Conservation (phyloP, 441 rosid species). For the Adansonia grandidieri region DNA sequence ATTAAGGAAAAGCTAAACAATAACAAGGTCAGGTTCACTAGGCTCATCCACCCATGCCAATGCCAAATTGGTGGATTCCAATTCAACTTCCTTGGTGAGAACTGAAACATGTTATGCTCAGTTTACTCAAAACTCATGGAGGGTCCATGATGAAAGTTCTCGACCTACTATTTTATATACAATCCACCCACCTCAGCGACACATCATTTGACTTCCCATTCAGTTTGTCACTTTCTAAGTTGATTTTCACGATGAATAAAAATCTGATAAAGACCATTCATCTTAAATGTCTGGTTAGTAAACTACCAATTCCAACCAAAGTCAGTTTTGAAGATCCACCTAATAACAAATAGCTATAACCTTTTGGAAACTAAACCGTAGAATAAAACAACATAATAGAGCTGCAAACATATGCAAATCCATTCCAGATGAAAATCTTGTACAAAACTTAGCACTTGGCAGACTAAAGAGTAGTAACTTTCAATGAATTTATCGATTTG, state of each 20-base stretch:
- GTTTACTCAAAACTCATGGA: neutral
- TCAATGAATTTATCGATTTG: too few relatives aligned
- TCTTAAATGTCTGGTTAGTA: neutral
- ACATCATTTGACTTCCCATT: neutral
- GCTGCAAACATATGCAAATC: neutral
- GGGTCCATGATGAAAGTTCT: neutral
- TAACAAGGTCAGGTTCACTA: neutral
- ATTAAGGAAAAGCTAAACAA: neutral
- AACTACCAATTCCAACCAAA: neutral
- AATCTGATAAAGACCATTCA: slow-evolving; percentile 16
- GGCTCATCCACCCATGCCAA: neutral
- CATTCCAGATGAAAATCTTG: neutral
- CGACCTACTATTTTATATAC: neutral
- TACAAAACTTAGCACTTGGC: neutral
- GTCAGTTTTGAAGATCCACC: slow-evolving; percentile 9
- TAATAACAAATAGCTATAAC: neutral
- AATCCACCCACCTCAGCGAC: neutral
- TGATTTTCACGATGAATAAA: slow-evolving; percentile 4
- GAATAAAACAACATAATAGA: neutral
- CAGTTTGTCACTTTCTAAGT: neutral
- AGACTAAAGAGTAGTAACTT: neutral
- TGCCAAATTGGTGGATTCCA: neutral
- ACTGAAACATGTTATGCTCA: slow-evolving; percentile 4
- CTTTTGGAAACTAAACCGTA: neutral
- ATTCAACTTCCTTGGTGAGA: neutral